These are phyloP conservation scores for Fusarium tupiense DNA, from an alignment of 2,329 filamentous ascomycete species.

Conservation along the genomic window DNA sequence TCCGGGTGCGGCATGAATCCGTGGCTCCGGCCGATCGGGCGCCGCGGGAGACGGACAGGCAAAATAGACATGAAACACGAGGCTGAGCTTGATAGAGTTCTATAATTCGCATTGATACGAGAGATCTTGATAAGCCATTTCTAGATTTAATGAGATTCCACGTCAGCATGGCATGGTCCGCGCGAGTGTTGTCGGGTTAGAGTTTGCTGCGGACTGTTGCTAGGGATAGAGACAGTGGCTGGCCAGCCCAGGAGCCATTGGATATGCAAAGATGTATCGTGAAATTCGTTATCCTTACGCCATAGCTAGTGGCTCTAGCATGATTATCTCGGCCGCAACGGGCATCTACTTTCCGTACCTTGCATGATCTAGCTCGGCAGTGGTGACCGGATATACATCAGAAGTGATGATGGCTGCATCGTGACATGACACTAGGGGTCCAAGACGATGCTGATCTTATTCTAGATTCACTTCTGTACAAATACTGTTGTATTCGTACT, in stretches of 20 bases:
- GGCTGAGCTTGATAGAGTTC: not conserved
- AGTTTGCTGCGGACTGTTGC: not conserved
- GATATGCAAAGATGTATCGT: not conserved
- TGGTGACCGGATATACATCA: not conserved
- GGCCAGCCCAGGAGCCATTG: not conserved
- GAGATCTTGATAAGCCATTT: not conserved
- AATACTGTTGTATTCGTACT: not conserved
- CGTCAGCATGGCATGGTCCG: not conserved
- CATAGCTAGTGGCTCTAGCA: not conserved
- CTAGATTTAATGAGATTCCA: not conserved
- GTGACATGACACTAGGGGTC: not conserved
- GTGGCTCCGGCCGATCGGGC: slow-evolving; percentile 1
- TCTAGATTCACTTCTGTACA: too few relatives aligned
- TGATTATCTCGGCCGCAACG: not conserved
- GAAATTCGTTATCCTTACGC: not conserved
- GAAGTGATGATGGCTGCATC: not conserved
- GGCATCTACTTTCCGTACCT: not conserved
- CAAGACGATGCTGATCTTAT: not conserved
- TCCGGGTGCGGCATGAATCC: not conserved
- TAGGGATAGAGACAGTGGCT: not conserved
- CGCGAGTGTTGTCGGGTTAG: not conserved
- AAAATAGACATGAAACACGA: not conserved
- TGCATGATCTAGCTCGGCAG: not conserved
- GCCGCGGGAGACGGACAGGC: not conserved
- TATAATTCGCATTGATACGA: not conserved